A percentile compares a stretch with the other conserved stretches of the same genome.
Conservation (phyloP, 2,329 filamentous ascomycete species). For the Nigrospora oryzae region DNA sequence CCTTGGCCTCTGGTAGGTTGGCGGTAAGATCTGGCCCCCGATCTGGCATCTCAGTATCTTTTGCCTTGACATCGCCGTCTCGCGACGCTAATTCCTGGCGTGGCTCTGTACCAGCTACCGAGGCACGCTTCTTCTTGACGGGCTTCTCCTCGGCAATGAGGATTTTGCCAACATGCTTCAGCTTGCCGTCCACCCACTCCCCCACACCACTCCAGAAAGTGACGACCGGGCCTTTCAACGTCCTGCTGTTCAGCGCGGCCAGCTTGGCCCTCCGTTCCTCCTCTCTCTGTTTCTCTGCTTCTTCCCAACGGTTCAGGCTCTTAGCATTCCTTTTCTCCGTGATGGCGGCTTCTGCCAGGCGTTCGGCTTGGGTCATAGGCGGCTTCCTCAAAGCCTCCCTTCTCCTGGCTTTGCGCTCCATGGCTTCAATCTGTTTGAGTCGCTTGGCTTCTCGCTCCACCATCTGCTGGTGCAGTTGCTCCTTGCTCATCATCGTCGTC, state of each 20-base stretch:
- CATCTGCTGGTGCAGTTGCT: slow-evolving; percentile 62
- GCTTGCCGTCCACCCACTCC: slow-evolving; percentile 68
- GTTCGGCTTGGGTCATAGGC: slow-evolving; percentile 78
- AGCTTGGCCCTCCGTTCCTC: slow-evolving; percentile 76
- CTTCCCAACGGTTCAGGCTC: slow-evolving; percentile 89
- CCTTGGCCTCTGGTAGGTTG: too few species aligned
- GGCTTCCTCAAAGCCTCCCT: slow-evolving; percentile 69
- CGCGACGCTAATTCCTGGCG: background rate
- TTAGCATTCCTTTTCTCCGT: slow-evolving; percentile 83
- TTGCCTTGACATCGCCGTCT: background rate
- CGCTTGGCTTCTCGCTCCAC: slow-evolving; percentile 63
- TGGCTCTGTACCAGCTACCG: slow-evolving; percentile 13
- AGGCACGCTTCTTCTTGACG: slow-evolving; percentile 40
- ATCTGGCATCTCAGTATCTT: slow-evolving; percentile 4
- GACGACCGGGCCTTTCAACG: slow-evolving; percentile 80
- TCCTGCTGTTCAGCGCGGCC: slow-evolving; percentile 79
- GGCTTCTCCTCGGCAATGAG: slow-evolving; percentile 54
- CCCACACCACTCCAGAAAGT: slow-evolving; percentile 91
- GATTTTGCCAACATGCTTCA: slow-evolving; percentile 61
- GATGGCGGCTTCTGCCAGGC: slow-evolving; percentile 71
- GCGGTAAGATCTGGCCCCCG: background rate
- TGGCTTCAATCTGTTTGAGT: slow-evolving; percentile 59
- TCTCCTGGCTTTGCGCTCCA: slow-evolving; percentile 61
- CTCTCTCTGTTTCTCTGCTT: slow-evolving; percentile 80
- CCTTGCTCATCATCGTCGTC: slow-evolving; percentile 51